Percentiles rank a stretch among this genome's conserved stretches.
Evolutionary conservation across 1,139 yeast species (phyloP).

Genomic region (Candida tetrigidarum): DNA sequence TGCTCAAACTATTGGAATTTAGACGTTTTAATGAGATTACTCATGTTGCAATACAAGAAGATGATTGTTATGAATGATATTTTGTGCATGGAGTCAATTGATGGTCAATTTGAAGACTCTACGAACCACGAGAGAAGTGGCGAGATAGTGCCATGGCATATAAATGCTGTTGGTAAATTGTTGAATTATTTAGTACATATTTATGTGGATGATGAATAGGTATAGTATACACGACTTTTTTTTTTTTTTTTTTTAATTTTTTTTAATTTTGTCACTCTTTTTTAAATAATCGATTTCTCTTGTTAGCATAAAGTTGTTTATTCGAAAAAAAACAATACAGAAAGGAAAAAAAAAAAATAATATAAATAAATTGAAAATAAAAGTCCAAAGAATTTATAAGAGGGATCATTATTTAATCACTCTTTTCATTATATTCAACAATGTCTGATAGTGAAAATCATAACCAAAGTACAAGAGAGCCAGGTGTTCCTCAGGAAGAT

Average conservation of each 20-base stretch:
- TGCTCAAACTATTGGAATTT: constrained; percentile 68
- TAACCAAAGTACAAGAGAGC: constrained; percentile 1
- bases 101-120: constrained; percentile 17
- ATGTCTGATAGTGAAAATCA: constrained; percentile 13
- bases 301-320: no score
- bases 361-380: no score
- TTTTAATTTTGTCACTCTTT: no score
- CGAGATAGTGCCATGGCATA: constrained; percentile 77
- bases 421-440: constrained; percentile 5
- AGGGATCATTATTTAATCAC: no score
- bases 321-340: constrained; percentile 6
- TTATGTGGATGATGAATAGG: constrained; percentile 37
- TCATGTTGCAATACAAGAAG: constrained; percentile 70
- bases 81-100: constrained; percentile 36
- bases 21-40: constrained; percentile 57
- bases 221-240: constrained; percentile 3
- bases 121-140: constrained; percentile 8
- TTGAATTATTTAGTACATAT: constrained; percentile 52
- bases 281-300: no score
- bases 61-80: constrained; percentile 56
- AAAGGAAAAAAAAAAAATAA: constrained; percentile 1
- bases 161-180: constrained; percentile 73
- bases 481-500: constrained; percentile 10
- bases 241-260: neutral
- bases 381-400: no score